phyloP scores from a whole-genome alignment of 352 stramenopile species.

The Globisporangium heterothallicum region DNA sequence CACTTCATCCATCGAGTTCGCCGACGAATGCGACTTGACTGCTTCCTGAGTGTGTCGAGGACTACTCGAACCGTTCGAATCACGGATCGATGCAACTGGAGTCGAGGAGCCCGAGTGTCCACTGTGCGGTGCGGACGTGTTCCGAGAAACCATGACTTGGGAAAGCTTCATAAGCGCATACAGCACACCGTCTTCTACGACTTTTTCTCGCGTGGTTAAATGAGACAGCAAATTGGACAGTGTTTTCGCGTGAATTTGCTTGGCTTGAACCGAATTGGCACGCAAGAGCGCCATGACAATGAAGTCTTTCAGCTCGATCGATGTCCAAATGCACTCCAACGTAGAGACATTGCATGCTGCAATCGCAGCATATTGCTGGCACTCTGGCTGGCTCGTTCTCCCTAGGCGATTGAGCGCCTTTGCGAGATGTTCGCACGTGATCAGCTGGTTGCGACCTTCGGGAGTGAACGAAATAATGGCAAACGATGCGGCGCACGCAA shows the following conservation, averaged over 20 bases:
- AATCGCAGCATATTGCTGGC: slow-evolving; percentile 75
- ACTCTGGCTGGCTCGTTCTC: slow-evolving; percentile 65
- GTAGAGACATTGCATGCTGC: slow-evolving; percentile 75
- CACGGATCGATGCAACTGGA: background rate
- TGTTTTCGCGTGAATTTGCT: slow-evolving; percentile 80
- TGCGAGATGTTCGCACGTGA: slow-evolving; percentile 39
- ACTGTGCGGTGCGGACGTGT: slow-evolving; percentile 2
- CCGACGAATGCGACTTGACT: background rate
- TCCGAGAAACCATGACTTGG: slow-evolving; percentile 36
- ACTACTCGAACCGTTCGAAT: background rate
- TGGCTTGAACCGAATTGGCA: slow-evolving; percentile 73
- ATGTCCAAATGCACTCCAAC: slow-evolving; percentile 64
- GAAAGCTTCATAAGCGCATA: slow-evolving; percentile 81
- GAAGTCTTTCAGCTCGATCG: slow-evolving; percentile 73
- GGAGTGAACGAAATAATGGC: slow-evolving; percentile 72
- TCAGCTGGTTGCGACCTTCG: slow-evolving; percentile 50
- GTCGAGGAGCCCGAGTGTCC: slow-evolving; percentile 1
- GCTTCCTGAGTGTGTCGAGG: background rate
- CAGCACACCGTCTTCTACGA: slow-evolving; percentile 68
- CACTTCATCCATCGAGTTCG: slow-evolving; percentile 41
- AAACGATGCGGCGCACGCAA: slow-evolving; percentile 73
- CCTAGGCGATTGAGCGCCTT: slow-evolving; percentile 68
- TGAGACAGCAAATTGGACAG: slow-evolving; percentile 75
- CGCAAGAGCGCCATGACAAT: slow-evolving; percentile 73
- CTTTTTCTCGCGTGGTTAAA: slow-evolving; percentile 36